A percentile compares a stretch with the other conserved stretches of the same genome.
Conservation (phyloP, 345 rosid species). For the Eutrema japonicum region DNA sequence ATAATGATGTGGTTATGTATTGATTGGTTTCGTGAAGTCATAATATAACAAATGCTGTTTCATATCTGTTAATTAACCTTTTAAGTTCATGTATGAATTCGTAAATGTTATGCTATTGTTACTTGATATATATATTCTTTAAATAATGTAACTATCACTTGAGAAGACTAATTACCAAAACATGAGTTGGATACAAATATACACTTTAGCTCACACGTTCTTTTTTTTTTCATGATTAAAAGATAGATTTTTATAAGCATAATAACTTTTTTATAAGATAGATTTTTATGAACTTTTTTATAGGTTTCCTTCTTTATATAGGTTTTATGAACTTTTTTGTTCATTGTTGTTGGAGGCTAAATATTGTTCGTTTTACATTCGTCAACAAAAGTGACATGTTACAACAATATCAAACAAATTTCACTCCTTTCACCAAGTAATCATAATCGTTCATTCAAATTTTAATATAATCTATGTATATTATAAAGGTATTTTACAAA, state of each 20-base stretch:
- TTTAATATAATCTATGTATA: neutral
- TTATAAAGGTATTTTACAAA: neutral
- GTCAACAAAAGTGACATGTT: neutral
- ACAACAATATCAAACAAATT: neutral
- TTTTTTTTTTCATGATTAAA: too few relatives aligned
- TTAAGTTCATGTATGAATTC: conserved; percentile 12
- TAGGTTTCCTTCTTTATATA: neutral
- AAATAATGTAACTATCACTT: too few relatives aligned
- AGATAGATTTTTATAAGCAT: too few relatives aligned
- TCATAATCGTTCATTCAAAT: neutral
- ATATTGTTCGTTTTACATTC: neutral
- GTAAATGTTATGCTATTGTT: neutral
- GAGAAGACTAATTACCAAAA: too few relatives aligned
- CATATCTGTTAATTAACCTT: conserved; percentile 21
- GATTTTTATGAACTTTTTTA: too few relatives aligned
- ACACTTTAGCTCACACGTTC: too few relatives aligned
- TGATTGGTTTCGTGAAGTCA: conserved; percentile 17
- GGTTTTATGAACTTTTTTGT: conserved; percentile 3
- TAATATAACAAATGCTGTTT: conserved; percentile 24
- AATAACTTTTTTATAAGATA: too few relatives aligned
- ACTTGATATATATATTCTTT: too few relatives aligned
- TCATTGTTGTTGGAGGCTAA: neutral
- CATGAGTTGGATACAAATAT: too few relatives aligned
- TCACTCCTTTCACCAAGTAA: too few relatives aligned
- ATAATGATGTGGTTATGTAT: conserved; percentile 41